Percentiles rank a stretch among this genome's conserved stretches.
These are phyloP conservation scores for Ustilago esculenta DNA, from an alignment of 1,284 basidiomycete species.

Conservation along the genomic window DNA sequence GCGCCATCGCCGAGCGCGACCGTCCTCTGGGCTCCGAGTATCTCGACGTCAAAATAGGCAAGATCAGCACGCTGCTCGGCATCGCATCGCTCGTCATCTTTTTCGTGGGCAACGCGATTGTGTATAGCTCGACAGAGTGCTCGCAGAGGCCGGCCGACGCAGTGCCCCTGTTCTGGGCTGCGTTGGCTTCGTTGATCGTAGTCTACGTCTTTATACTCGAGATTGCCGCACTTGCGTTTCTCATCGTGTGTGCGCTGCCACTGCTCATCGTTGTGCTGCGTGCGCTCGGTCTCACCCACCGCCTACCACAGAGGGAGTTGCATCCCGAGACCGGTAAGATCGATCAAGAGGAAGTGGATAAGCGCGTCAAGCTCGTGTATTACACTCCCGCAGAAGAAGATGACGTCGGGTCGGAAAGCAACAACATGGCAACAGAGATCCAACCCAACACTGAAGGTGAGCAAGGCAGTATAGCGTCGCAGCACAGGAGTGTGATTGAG, in stretches of 20 bases:
- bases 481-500: not conserved
- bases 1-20: conserved; percentile 41
- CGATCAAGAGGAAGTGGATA: conserved; percentile 47
- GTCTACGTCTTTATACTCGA: conserved; percentile 56
- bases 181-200: conserved; percentile 45
- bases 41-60: conserved; percentile 45
- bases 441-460: not conserved
- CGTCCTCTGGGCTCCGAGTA: conserved; percentile 45
- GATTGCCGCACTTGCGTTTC: conserved; percentile 47
- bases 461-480: not conserved
- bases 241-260: conserved; percentile 57
- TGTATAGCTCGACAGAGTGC: conserved; percentile 55
- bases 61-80: conserved; percentile 49
- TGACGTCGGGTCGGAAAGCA: not conserved
- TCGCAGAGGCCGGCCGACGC: conserved; percentile 48
- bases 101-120: conserved; percentile 56
- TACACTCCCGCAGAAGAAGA: conserved; percentile 49
- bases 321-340: conserved; percentile 55
- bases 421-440: not conserved
- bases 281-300: conserved; percentile 43
- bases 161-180: conserved; percentile 51
- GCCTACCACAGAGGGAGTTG: conserved; percentile 41
- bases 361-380: conserved; percentile 51
- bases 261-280: conserved; percentile 48
- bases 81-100: conserved; percentile 53